Evolutionary conservation across 371 early-diverging fungal species (phyloP), one percentile per base, ranked within the genome.

Genomic region (Cokeromyces recurvatus): DNA sequence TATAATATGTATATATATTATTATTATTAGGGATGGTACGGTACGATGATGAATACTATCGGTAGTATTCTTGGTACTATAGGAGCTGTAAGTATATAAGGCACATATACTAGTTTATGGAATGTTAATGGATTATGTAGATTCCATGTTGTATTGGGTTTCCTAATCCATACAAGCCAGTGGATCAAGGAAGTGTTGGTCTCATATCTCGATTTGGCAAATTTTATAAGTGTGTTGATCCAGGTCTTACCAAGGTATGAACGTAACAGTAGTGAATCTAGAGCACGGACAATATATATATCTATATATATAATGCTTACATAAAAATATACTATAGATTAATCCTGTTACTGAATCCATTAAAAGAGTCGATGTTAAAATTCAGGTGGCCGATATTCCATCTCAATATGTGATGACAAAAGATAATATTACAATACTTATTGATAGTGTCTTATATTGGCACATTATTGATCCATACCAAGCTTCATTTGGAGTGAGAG

Each of bases 391-490:
- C 12, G 68, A 79, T 37, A 85, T 95, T 36, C 79, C 82, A 6
- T 50, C 63, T n/a, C 91, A 95, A 64, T 66, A 71, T 15, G 86
- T 94, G 59, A 89, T 92, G 75, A 91, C 95, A 51, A 88, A 89
- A 44, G 93, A 93, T 66, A 93, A 94, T 49, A 90, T 91, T 43
- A 78, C 68, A 27, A 74, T 95, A 21, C 52, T 52, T 4, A 85
- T 95, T 48, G 96, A 94, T 53, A 78, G 86, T 2, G 92, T 95
- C 5, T 57, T 95, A 2, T 95, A 89, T 56, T 92, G 89, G 89
- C 81, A 82, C 46, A 66, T 89, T 35, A 68, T 81, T 4, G 89
- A 96, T 48, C 94, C 94, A 1, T 93, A 84, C 53, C 78, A 79
- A 34, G 84, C 95, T 1, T 66, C 68, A 6, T 95, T 78, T 53